Conservation (phyloP, 306 rosid genomes). For the Vachellia pachyceras region DNA sequence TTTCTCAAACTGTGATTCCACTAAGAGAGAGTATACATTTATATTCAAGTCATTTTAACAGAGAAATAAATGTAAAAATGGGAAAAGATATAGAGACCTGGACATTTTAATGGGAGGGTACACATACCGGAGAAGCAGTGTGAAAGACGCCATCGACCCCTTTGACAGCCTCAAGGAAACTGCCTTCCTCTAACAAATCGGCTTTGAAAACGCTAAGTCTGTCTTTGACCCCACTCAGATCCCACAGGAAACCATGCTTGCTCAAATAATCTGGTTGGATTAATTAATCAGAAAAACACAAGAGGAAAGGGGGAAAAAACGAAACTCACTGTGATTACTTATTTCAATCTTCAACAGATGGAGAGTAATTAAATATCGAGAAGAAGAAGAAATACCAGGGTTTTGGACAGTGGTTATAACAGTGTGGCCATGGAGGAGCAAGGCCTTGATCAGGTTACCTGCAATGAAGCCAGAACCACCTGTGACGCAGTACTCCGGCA, state of each 20-base stretch:
- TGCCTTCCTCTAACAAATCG: constrained; percentile 60
- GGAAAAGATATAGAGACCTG: constrained; percentile 41
- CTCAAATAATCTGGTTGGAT: constrained; percentile 48
- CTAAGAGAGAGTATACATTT: too few relatives aligned
- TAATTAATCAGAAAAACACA: background rate
- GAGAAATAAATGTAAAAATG: background rate
- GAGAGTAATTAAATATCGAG: background rate
- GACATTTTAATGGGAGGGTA: constrained; percentile 57
- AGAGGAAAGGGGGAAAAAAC: background rate
- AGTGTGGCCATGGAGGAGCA: constrained; percentile 65
- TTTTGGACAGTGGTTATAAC: constrained; percentile 74
- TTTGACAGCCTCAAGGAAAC: constrained; percentile 67
- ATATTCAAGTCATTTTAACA: background rate
- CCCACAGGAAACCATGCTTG: constrained; percentile 61
- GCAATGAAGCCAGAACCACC: constrained; percentile 91
- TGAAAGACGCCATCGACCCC: constrained; percentile 91
- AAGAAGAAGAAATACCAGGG: constrained; percentile 52
- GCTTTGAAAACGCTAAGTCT: constrained; percentile 68
- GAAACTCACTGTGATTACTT: background rate
- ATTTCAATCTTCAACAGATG: background rate
- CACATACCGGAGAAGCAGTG: constrained; percentile 76
- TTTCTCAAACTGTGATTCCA: too few relatives aligned
- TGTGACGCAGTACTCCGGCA: constrained; percentile 80
- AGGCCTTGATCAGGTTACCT: constrained; percentile 64
- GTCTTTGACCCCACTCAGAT: constrained; percentile 67